Percentiles rank a stretch among this genome's conserved stretches.
These are phyloP conservation scores for Aschersonia sp. DNA, from an alignment of 2,329 filamentous ascomycete genomes.

Conservation along the genomic window DNA sequence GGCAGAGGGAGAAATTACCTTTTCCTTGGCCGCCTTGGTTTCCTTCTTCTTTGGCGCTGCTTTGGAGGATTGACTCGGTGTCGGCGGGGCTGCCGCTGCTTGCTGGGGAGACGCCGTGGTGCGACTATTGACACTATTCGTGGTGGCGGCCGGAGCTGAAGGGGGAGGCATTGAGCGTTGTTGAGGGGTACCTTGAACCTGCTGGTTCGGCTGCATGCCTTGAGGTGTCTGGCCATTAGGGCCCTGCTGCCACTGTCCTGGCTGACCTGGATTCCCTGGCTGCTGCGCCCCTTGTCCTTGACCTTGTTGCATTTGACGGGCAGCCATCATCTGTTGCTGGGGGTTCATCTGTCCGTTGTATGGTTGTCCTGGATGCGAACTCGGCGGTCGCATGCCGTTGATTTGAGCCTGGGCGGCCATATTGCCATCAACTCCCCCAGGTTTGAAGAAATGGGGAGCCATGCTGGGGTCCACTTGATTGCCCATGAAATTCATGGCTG, in stretches of 20 bases:
- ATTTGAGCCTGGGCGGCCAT: constrained; percentile 34
- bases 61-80: constrained; percentile 60
- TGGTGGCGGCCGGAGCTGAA: constrained; percentile 36
- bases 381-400: constrained; percentile 55
- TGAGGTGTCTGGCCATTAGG: constrained; percentile 26
- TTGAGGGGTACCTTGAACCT: constrained; percentile 54
- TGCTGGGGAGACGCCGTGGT: constrained; percentile 48
- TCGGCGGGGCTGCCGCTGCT: constrained; percentile 55
- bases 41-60: constrained; percentile 67
- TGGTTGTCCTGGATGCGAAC: constrained; percentile 46
- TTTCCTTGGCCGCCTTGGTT: constrained; percentile 46
- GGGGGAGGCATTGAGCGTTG: constrained; percentile 57
- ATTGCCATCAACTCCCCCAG: constrained; percentile 38
- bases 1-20: constrained; percentile 35
- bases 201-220: constrained; percentile 24
- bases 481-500: constrained; percentile 46
- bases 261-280: constrained; percentile 13
- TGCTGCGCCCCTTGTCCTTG: constrained; percentile 18
- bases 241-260: constrained; percentile 24
- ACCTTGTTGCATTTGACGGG: constrained; percentile 22
- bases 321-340: constrained; percentile 41
- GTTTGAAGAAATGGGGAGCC: constrained; percentile 44
- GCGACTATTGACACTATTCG: constrained; percentile 35
- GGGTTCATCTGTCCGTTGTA: constrained; percentile 45
- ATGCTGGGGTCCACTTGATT: constrained; percentile 48